Evolutionary conservation across 2,329 filamentous ascomycete genomes (phyloP), one percentile per base, ranked within the genome.

Genomic region (Fusarium armeniacum): DNA sequence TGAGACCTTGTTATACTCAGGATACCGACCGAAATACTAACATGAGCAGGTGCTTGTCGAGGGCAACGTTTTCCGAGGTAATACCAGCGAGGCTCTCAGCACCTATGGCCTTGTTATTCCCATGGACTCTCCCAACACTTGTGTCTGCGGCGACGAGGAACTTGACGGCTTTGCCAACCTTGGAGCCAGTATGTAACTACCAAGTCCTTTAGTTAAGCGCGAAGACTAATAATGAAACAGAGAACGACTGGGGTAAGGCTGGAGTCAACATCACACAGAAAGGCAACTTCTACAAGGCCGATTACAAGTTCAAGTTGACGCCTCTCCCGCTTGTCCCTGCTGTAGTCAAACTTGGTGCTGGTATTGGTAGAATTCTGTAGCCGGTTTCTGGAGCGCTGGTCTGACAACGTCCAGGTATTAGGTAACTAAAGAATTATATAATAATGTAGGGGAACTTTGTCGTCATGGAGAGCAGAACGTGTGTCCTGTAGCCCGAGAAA

Each of bases 71-170:
- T 85, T 85, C 75, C 74, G 79, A 7, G 81, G 81, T 7, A 79
- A 83, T 53, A 85, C 84, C 0, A 76, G 76, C 16, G 83, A 85
- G 64, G 84, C 86, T 0, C 73, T 87, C 26, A 85, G 81, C 68
- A 86, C 85, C 0, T 86, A 87, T 53, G 85, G 85, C 0, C 76
- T 86, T 0, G 85, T 87, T 2, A 84, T 87, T n/a, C 86, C 86
- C 0, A 78, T 82, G 46, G 85, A 87, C 62, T 84, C 82, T 44
- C 85, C 85, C 0, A 87, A 87, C 62, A 87, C 84, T 1, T 82
- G 81, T 62, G 79, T 81, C 2, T 85, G 84, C 13, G 85, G 85
- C 2, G 86, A 87, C 49, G 81, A 82, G 68, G 85, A 87, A 72
- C 76, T 86, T 28, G 85, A 87, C 67, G 85, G 85, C 0, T 87